These are phyloP conservation scores for Chrysosporium queenslandicum DNA, from an alignment of 2,329 filamentous ascomycete genomes.

Conservation along the genomic window DNA sequence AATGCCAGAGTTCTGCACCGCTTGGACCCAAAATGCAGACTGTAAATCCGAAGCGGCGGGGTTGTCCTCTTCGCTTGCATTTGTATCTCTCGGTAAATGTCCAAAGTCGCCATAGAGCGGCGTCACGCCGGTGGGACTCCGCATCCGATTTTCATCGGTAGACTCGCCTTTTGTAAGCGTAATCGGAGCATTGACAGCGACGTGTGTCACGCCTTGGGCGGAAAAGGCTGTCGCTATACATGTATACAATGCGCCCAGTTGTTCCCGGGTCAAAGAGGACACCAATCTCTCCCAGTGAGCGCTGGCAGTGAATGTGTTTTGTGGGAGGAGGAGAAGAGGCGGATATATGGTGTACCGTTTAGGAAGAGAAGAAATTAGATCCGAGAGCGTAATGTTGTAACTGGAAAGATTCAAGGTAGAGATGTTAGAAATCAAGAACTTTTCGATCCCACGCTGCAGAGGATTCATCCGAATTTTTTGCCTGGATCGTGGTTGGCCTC, in stretches of 20 bases:
- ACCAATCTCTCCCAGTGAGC: slow-evolving; percentile 25
- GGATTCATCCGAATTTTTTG: slow-evolving; percentile 19
- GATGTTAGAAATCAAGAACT: slow-evolving; percentile 24
- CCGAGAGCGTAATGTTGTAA: not conserved
- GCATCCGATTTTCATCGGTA: slow-evolving; percentile 56
- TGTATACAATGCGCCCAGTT: slow-evolving; percentile 33
- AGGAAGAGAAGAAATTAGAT: slow-evolving; percentile 24
- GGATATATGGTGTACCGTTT: slow-evolving; percentile 48
- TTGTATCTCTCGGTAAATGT: slow-evolving; percentile 24
- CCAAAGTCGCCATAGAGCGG: slow-evolving; percentile 70
- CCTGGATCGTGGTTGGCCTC: not conserved
- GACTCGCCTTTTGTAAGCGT: slow-evolving; percentile 25
- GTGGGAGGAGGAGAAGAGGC: slow-evolving; percentile 48
- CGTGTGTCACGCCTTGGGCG: slow-evolving; percentile 39
- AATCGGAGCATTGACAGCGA: slow-evolving; percentile 52
- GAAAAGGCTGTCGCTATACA: slow-evolving; percentile 35
- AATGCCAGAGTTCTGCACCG: slow-evolving; percentile 66
- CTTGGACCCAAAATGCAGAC: slow-evolving; percentile 65
- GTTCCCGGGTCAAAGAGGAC: slow-evolving; percentile 14
- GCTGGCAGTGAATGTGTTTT: slow-evolving; percentile 35
- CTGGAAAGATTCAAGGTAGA: slow-evolving; percentile 17
- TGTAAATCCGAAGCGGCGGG: slow-evolving; percentile 48
- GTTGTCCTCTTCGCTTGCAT: slow-evolving; percentile 15
- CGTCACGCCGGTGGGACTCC: slow-evolving; percentile 59
- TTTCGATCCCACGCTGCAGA: slow-evolving; percentile 26